Base-by-base conservation (phyloP, 257 asterid species). In the Nicotiana attenuata region DNA sequence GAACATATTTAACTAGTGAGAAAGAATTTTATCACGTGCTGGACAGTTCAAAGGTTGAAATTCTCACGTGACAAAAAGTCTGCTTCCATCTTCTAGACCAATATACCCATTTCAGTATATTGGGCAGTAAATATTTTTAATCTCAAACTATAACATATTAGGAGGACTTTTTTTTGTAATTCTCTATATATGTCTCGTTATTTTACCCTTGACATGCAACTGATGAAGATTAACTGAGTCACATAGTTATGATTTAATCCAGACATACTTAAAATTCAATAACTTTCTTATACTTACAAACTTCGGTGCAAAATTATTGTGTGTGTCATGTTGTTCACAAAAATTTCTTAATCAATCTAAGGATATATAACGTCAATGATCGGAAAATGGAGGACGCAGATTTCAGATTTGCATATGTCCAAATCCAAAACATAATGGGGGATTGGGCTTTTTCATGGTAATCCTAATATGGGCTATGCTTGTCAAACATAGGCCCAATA, bases 11-110 rank as follows among this genome's bases (percentile, higher is more conserved):
- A 26, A 5, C 3, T 2, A 65, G 24, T 16, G 3, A 16, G 5
- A 16, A 15, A 16, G 50, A 11, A 65, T 65, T 52, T 55, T 22
- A 71, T 22, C 81, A 81, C 47, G 61, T 71, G 71, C 16, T 57
- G 13, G 84, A 81, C 75, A 59, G 64, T 65, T 28, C 80, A 71
- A 67, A 24, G 19, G 24, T 75, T 59, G 64, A 60, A 73, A n/a
- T 65, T 24, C 20, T 47, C 84, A 73, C 38, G 28, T 82, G 84
- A 41, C 22, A 55, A 57, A 41, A 35, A 56, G 20, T 47, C 11
- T 17, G 4, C 47, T 11, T 45, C 35, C 20, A 45, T 20, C 15
- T 22, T 60, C 31, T 60, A 22, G 13, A 60, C 29, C 56, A 59
- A 17, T 31, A 47, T 50, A 13, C 17, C 6, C 5, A 13, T 52